Base-by-base conservation (phyloP, 192 early-diverging fungal species). In the Podila epigama region DNA sequence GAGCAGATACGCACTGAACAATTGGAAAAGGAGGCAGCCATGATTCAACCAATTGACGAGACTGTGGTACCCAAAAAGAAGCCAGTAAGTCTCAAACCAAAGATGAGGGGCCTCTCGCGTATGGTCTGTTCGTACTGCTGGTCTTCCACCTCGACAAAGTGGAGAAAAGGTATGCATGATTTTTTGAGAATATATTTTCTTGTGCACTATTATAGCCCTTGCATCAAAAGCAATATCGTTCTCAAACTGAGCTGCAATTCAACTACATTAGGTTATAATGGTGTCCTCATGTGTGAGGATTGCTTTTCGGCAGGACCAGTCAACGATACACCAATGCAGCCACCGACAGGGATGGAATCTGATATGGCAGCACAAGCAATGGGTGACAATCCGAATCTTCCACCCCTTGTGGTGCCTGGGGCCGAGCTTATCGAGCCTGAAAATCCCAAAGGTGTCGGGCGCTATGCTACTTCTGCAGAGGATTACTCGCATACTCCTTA, bases 401-500 rank as follows among this genome's bases (percentile, higher is more conserved):
- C 18, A 10, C 29, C 32, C 15, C 55, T 57, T 5, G n/a, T 57
- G 11, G 52, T 32, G 6, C 25, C 25, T 32, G 25, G 25, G 1
- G 29, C 25, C 16, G 52, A 12, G 15, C 15, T 27, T 32, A 15
- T 54, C 15, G 27, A 28, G 5, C 53, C 39, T 20, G 67, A 77
- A 13, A 51, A 40, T 18, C 56, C 63, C 25, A 52, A 63, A 9
- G 72, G 67, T n/a, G 66, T 65, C 44, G 75, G 83, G 34, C 65
- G 60, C 22, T 91, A 91, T 54, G 79, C 82, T 0, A 72, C 88
- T 1, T 85, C 86, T 0, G 84, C 89, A 20, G 89, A 89, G 41
- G 89, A 89, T 62, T 92, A 92, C 54, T 87, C 80, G 5, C 88
- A 90, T 54, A 84, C 82, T 34, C 87, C 86, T 1, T 92, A 92